phyloP scores from a whole-genome alignment of 148 eudicot genomes.

The Fagopyrum tataricum region DNA sequence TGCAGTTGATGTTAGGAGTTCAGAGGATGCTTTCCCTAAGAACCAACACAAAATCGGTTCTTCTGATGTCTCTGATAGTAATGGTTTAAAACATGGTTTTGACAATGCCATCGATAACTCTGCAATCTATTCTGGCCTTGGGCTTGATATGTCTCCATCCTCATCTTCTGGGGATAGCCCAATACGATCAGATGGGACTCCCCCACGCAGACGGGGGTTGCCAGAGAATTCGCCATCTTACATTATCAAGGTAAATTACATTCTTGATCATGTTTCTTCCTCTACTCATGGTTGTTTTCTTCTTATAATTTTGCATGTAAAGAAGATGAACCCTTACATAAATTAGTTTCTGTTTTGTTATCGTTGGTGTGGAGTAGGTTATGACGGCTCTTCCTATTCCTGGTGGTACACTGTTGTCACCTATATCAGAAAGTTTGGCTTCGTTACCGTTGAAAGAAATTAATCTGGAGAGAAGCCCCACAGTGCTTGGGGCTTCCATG shows the following conservation, averaged over 20 bases:
- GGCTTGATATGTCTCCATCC: constrained; percentile 42
- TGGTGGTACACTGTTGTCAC: constrained; percentile 23
- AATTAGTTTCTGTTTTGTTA: constrained; percentile 8
- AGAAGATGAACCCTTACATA: background rate
- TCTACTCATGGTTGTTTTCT: constrained; percentile 8
- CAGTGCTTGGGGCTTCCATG: constrained; percentile 6
- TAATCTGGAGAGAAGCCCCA: constrained; percentile 12
- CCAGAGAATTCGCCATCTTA: constrained; percentile 30
- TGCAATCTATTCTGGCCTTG: constrained; percentile 42
- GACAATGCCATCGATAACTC: constrained; percentile 23
- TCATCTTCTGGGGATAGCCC: constrained; percentile 32
- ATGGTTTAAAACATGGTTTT: constrained; percentile 21
- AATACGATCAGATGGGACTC: constrained; percentile 16
- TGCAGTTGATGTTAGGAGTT: constrained; percentile 7
- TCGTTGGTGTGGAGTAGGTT: constrained; percentile 23
- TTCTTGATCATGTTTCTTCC: constrained; percentile 1
- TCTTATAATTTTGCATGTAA: background rate
- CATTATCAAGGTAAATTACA: constrained; percentile 32
- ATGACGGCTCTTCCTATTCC: constrained; percentile 32
- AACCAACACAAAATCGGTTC: background rate
- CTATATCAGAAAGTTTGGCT: constrained; percentile 31
- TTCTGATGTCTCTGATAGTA: background rate
- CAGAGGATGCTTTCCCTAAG: background rate
- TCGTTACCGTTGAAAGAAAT: constrained; percentile 17
- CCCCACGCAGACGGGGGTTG: constrained; percentile 15